Conservation (phyloP, 371 early-diverging fungal genomes). For the Sporodiniella umbellata region DNA sequence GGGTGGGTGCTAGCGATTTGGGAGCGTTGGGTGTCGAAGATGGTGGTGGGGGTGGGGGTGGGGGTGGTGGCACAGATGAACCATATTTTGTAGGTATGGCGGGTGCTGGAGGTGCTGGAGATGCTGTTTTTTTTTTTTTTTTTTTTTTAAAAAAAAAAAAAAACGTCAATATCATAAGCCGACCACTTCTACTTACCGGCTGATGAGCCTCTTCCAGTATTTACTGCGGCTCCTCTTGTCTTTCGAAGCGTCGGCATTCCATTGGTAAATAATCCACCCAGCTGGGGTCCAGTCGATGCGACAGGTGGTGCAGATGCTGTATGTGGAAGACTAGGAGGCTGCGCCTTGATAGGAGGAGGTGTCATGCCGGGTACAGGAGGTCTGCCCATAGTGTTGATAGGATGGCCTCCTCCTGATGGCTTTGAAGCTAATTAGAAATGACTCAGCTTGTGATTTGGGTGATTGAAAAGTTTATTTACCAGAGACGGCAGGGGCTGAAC, state of each 20-base stretch:
- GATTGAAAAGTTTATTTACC: slow-evolving; percentile 14
- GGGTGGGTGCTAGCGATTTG: slow-evolving; percentile 7
- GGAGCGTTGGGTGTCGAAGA: slow-evolving; percentile 1
- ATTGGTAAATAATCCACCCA: slow-evolving; percentile 65
- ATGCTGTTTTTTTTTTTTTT: slow-evolving; percentile 1
- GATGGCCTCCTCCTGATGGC: slow-evolving; percentile 7
- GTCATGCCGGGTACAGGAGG: slow-evolving; percentile 41
- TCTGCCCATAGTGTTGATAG: slow-evolving; percentile 16
- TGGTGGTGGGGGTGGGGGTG: slow-evolving; percentile 20
- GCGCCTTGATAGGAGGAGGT: no score
- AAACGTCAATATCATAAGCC: not conserved
- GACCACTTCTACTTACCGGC: no score
- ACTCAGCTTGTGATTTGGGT: no score
- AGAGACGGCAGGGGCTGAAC: slow-evolving; percentile 61
- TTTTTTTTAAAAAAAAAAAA: no score
- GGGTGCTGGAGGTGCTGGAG: no score
- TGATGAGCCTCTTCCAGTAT: slow-evolving; percentile 29
- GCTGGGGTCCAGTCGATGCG: slow-evolving; percentile 28
- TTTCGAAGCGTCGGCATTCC: slow-evolving; percentile 67
- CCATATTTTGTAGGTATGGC: not conserved
- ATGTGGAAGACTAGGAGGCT: slow-evolving; percentile 10
- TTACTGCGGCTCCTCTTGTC: slow-evolving; percentile 39
- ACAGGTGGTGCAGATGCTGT: slow-evolving; percentile 11
- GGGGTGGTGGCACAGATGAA: no score
- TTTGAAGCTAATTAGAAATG: slow-evolving; percentile 5